Evolutionary conservation across 805 yeast genomes (phyloP).

Genomic region (Kazachstania psychrophila): DNA sequence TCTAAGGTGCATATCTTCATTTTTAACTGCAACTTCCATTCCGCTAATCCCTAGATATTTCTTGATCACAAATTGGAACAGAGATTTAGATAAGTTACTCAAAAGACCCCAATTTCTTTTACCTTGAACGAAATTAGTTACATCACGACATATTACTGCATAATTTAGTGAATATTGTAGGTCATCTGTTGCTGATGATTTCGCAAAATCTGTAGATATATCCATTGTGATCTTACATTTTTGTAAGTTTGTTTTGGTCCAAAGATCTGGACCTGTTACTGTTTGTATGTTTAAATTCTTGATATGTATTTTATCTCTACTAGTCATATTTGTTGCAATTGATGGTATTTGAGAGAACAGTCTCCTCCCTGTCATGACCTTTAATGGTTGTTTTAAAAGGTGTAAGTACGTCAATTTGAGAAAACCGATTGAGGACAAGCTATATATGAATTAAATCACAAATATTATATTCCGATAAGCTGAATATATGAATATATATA

Average conservation of each 20-base stretch:
- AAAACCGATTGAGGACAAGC: too few relatives aligned
- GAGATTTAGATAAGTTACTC: constrained; percentile 36
- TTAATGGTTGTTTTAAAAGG: neutral
- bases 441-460: too few relatives aligned
- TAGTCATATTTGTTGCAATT: neutral
- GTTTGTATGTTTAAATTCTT: constrained; percentile 53
- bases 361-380: constrained; percentile 2
- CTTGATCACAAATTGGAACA: constrained; percentile 38
- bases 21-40: constrained; percentile 13
- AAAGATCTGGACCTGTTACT: constrained; percentile 62
- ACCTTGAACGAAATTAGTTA: constrained; percentile 43
- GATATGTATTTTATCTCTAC: constrained; percentile 33
- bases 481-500: too few relatives aligned
- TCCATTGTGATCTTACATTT: constrained; percentile 53
- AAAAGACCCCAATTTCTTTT: constrained; percentile 29
- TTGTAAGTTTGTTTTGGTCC: constrained; percentile 60
- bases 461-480: too few relatives aligned
- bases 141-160: constrained; percentile 66
- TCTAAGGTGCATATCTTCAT: constrained; percentile 25
- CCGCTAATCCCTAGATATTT: constrained; percentile 17
- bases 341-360: neutral
- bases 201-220: constrained; percentile 55
- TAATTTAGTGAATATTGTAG: constrained; percentile 76
- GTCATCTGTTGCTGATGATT: constrained; percentile 77
- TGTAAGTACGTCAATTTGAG: neutral